Evolutionary conservation across 768 basidiomycete genomes (phyloP), one percentile per base, ranked within the genome.

Genomic region (Tricholoma matsutake): DNA sequence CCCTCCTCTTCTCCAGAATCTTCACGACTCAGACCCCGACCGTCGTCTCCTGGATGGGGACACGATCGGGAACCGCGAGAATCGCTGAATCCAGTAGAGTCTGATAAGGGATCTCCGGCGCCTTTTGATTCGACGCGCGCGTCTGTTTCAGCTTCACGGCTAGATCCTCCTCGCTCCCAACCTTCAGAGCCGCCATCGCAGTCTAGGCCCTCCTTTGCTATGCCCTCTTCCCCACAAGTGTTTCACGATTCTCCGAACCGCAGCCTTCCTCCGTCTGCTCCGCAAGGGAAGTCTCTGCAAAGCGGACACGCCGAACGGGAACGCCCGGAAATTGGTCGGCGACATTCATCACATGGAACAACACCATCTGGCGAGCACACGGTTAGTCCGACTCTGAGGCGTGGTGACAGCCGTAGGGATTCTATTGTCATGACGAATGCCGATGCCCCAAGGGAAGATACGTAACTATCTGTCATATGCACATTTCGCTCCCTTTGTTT

Each of bases 71-170:
- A 75, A 18, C 39, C 61, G 56, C 73, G 73, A 63, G 80, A 81
- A 56, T 67, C 68, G 51, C 72, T 72, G 34, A 71, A 71, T 61
- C 67, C 68, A 56, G 67, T 73, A 6, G 78, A 76, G 32, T 69
- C 73, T 37, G 79, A 81, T 54, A 70, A 71, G 45, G 77, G 75
- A 37, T 82, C 84, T 14, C 80, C 80, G 2, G 80, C 78, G 16
- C 78, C 84, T 6, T 79, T 80, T 60, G 83, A 86, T 56, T 68
- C 80, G 16, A 71, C 83, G 51, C 77, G 83, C 14, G 72, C 80
- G 28, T 84, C 85, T 0, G 70, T 82, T 41, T 80, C 83, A 20
- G 78, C 81, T 11, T 75, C 73, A 37, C 79, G 85, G 41, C 68
- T 83, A 56, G 86, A 87, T 37, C 76, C 81, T 32, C 70, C 69